Evolutionary conservation across 257 asterid species (phyloP).

Genomic region (Nicotiana paniculata): DNA sequence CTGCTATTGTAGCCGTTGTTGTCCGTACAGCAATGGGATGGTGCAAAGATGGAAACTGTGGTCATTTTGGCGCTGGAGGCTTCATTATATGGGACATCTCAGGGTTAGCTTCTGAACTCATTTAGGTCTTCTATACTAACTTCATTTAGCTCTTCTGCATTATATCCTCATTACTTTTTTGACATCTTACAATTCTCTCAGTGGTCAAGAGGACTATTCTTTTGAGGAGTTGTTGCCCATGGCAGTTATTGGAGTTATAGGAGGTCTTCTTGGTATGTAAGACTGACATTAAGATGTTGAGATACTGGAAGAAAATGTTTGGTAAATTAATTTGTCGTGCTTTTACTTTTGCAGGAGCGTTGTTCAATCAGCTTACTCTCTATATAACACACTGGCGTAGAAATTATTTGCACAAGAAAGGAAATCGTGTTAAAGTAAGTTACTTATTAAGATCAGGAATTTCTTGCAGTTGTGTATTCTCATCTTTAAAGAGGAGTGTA

Average conservation of each 20-base stretch:
- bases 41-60: conserved; percentile 98
- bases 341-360: conserved; percentile 57
- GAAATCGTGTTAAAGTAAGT: conserved; percentile 80
- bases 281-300: conserved; percentile 12
- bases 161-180: conserved; percentile 11
- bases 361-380: conserved; percentile 88
- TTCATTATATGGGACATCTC: conserved; percentile 96
- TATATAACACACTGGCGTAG: conserved; percentile 86
- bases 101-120: conserved; percentile 41
- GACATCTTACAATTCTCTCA: conserved; percentile 37
- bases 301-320: neutral
- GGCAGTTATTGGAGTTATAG: conserved; percentile 95
- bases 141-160: conserved; percentile 16
- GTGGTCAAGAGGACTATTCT: conserved; percentile 99
- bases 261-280: conserved; percentile 93
- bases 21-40: conserved; percentile 95
- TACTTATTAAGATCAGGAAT: neutral
- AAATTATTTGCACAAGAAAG: conserved; percentile 86
- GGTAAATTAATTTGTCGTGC: conserved; percentile 14
- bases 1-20: conserved; percentile 97
- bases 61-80: conserved; percentile 99
- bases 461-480: neutral
- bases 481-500: neutral
- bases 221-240: conserved; percentile 90
- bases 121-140: conserved; percentile 16